phyloP scores from a whole-genome alignment of 2,329 filamentous ascomycete genomes.

The Ceratocystis eucalypticola region DNA sequence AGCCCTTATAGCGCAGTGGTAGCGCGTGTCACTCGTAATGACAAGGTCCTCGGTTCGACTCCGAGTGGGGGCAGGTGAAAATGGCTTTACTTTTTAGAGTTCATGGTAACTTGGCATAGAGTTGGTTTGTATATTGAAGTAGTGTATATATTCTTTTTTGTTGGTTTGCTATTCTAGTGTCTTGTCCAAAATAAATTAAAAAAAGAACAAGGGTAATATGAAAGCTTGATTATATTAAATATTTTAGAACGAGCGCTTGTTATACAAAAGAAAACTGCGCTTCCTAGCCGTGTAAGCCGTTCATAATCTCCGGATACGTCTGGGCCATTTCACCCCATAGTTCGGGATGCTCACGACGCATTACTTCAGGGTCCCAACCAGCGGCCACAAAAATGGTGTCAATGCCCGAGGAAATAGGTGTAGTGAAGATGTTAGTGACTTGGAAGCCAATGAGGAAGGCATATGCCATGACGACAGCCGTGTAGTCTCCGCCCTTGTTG shows the following conservation, averaged over 20 bases:
- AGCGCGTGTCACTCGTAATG: conserved; percentile 30
- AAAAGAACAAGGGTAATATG: neutral
- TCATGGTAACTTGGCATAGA: neutral
- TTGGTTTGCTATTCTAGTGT: neutral
- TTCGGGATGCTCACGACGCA: conserved; percentile 69
- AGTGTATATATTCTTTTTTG: neutral
- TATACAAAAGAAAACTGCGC: neutral
- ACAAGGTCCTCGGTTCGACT: conserved; percentile 29
- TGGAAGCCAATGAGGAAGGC: conserved; percentile 83
- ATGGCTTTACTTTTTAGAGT: neutral
- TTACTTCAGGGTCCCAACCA: conserved; percentile 55
- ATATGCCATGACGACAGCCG: conserved; percentile 67
- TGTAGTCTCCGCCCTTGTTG: conserved; percentile 55
- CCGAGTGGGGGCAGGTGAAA: conserved; percentile 25
- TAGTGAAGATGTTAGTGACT: conserved; percentile 79
- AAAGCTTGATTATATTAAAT: neutral
- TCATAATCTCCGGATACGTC: conserved; percentile 73
- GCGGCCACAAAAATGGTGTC: conserved; percentile 81
- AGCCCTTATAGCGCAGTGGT: conserved; percentile 29
- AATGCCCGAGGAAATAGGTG: conserved; percentile 74
- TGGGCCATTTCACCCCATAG: conserved; percentile 65
- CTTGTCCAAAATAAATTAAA: neutral
- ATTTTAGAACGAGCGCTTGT: neutral
- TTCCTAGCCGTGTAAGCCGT: conserved; percentile 54
- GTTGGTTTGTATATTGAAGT: neutral